Evolutionary conservation across 805 yeast species (phyloP), one percentile per base, ranked within the genome.

Genomic region (Torulaspora microellipsoides): DNA sequence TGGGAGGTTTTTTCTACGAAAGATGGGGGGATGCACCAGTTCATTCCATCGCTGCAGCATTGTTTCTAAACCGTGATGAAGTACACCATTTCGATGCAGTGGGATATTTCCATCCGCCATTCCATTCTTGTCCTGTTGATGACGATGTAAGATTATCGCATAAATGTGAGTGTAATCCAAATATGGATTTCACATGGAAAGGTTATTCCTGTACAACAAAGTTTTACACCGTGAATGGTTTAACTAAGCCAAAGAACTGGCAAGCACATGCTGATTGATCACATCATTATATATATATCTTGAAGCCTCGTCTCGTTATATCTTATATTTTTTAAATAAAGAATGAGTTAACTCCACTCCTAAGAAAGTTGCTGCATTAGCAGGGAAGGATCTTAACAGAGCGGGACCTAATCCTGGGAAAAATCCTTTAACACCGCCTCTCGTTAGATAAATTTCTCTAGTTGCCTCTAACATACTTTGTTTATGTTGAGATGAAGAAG

Each of bases 391-490:
- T 66, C 99, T 78, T 20, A 88, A 78, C 59, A 91, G 70, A 2
- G 98, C 98, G 5, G 99, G 97, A 0, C 96, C 97, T 17, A 91
- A 74, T 45, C 99, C 99, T 2, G 98, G 98, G 86, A 90, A 91
- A 69, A 91, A 91, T 0, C 95, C 96, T 62, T 81, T 84, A 52
- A 88, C 52, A 20, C 97, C 97, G 15, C 90, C 91, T 49, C 77
- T 77, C 6, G 47, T 48, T 4, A 69, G 63, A 62, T 89, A 88
- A 38, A 91, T 83, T 42, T 76, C 70, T 45, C 70, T 69, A 8
- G 96, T 78, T 29, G 88, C 89, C 47, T 76, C 76, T 2, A 70
- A 62, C 63, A 89, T 79, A 14, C 85, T 73, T 13, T 73, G 65
- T 45, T 62, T 71, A 2, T 29, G 33, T 3, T 23, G 69, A 66